Base-by-base conservation (phyloP, 2,329 filamentous ascomycete species). In the Chaetomiaceae sp. region DNA sequence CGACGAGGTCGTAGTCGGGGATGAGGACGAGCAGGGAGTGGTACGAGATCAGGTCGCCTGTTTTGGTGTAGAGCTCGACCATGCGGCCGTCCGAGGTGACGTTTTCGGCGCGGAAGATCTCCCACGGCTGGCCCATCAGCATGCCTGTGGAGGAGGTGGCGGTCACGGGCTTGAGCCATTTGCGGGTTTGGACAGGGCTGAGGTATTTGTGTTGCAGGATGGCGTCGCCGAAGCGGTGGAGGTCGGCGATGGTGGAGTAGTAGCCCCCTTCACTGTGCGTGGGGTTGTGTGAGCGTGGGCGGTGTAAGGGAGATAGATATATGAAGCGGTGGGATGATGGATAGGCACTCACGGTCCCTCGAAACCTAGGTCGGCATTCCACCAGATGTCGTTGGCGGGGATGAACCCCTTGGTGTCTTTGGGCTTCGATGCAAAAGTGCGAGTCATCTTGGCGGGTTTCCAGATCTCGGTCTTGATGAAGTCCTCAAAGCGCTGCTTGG, bases 31-130 rank as follows among this genome's bases (percentile, higher is more conserved):
- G 58, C 2, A 65, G 58, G 3, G 69, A 60, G 57, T 72, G 68
- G 61, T 77, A 78, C 13, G 62, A 50, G 14, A 71, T 69, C 2
- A 75, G 55, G 51, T 72, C 71, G 2, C 76, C 76, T 2, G 60
- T 64, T 60, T 79, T 79, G 21, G 72, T 71, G 62, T 76, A 77
- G 2, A 78, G 48, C 23, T 78, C 74, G 13, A 77, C 62, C 1
- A 73, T 58, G 3, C 73, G 70, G 23, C 69, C 66, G 53, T 72
- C 70, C 0, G 62, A 56, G 5, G 69, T 69, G 27, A 73, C 54
- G 57, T 66, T 66, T 48, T 70, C 61, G 27, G 64, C 59, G 27
- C 71, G 71, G 21, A 69, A 63, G 43, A 78, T 78, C 58, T 78
- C 75, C 74, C 75, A 78, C 0, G 74, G 73, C 5, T 66, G 67